These are phyloP conservation scores for Debaryomycetaceae sp. DNA, from an alignment of 1,139 yeast species.

Conservation along the genomic window DNA sequence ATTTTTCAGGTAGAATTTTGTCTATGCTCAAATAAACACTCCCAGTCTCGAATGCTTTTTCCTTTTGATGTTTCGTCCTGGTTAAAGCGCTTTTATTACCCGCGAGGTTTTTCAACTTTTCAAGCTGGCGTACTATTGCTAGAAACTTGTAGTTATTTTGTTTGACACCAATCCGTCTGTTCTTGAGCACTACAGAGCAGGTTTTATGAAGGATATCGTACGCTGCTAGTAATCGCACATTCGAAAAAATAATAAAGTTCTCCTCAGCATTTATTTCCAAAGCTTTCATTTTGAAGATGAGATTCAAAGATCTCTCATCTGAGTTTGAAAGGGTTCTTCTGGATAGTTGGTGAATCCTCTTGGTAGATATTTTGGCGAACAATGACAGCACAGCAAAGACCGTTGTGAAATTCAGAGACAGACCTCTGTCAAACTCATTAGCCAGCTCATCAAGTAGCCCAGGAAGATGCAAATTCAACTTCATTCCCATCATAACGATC, in stretches of 20 bases:
- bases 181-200: conserved; percentile 21
- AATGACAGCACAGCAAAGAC: conserved; percentile 22
- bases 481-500: conserved; percentile 31
- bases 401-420: conserved; percentile 4
- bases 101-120: too few relatives aligned
- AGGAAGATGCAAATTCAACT: conserved; percentile 30
- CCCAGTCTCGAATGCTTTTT: neutral
- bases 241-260: conserved; percentile 27
- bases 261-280: conserved; percentile 30
- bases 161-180: conserved; percentile 26
- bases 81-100: neutral
- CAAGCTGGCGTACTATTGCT: neutral
- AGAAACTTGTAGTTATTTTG: conserved; percentile 27
- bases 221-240: conserved; percentile 23
- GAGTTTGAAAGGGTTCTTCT: conserved; percentile 3
- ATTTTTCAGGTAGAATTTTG: neutral
- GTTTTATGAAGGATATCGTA: conserved; percentile 22
- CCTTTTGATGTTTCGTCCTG: neutral
- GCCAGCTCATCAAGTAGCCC: conserved; percentile 7
- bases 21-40: neutral
- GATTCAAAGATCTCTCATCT: conserved; percentile 12
- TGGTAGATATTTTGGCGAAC: conserved; percentile 26
- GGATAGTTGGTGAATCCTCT: conserved; percentile 15
- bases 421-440: neutral
- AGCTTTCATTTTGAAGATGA: conserved; percentile 30